Conservation (phyloP, 306 rosid species). For the Malus sylvestris region DNA sequence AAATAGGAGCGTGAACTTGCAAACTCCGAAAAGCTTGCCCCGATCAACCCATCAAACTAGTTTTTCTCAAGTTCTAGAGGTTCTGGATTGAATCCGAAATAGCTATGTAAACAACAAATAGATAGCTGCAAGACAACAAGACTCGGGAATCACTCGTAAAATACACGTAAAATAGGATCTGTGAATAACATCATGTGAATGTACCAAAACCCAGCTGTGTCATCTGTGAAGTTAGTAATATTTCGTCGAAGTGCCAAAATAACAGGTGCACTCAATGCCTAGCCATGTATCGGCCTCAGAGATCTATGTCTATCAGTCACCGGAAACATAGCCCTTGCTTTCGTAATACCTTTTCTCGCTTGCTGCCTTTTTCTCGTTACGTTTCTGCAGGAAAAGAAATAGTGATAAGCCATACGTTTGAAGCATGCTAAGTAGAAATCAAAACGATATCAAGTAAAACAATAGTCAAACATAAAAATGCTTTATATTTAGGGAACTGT, state of each 20-base stretch:
- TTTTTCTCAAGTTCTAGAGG: constrained; percentile 1
- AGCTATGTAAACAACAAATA: background rate
- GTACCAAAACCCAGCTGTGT: constrained; percentile 5
- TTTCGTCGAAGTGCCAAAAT: constrained; percentile 1
- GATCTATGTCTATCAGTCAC: constrained; percentile 45
- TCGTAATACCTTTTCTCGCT: constrained; percentile 84
- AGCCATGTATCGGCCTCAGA: background rate
- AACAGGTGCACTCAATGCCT: background rate
- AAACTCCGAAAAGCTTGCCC: constrained; percentile 9
- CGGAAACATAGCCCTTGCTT: constrained; percentile 50
- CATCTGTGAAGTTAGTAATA: constrained; percentile 11
- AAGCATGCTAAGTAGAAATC: background rate
- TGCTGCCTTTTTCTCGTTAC: constrained; percentile 78
- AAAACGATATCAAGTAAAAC: background rate
- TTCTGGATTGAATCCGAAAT: background rate
- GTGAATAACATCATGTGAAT: background rate
- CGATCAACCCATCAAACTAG: constrained; percentile 1
- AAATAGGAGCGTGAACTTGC: constrained; percentile 8
- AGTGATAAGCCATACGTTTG: background rate
- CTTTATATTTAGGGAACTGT: background rate
- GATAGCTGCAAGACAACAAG: background rate
- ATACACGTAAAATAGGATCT: background rate
- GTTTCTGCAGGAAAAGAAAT: constrained; percentile 45
- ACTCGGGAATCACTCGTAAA: constrained; percentile 3
- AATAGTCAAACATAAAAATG: background rate